Evolutionary conservation across 2,329 filamentous ascomycete genomes (phyloP).

Genomic region (Penicillium sp.): DNA sequence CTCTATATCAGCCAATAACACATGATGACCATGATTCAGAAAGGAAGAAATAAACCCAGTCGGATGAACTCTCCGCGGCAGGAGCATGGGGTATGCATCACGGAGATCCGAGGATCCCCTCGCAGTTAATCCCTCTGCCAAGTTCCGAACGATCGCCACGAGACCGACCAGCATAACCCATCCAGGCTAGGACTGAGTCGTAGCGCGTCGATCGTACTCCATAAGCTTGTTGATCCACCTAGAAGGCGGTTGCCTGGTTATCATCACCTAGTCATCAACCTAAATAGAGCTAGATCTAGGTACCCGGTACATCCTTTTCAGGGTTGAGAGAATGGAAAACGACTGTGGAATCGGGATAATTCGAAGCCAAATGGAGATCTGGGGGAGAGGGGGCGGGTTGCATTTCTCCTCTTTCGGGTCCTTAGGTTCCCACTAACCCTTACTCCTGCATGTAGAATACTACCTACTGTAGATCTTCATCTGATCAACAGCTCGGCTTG

Average conservation of each 20-base stretch:
- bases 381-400: too few relatives aligned
- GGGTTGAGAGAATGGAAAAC: background rate
- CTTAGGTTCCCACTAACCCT: background rate
- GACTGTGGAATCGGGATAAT: background rate
- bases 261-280: too few relatives aligned
- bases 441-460: background rate
- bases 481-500: too few relatives aligned
- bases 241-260: background rate
- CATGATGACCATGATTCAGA: background rate
- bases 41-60: background rate
- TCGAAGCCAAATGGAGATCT: background rate
- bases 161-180: too few relatives aligned
- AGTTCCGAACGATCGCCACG: background rate
- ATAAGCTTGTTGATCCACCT: background rate
- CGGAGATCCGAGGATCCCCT: background rate
- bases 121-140: background rate
- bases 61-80: too few relatives aligned
- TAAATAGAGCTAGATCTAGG: background rate
- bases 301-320: background rate
- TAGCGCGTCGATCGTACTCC: background rate
- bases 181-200: background rate
- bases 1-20: background rate
- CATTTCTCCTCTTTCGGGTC: background rate
- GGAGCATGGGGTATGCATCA: background rate
- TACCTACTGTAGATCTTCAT: background rate